Percentiles rank a stretch among this genome's conserved stretches.
These are phyloP conservation scores for Acanthamoeba castellanii DNA, from an alignment of 208 protist species.

Conservation along the genomic window DNA sequence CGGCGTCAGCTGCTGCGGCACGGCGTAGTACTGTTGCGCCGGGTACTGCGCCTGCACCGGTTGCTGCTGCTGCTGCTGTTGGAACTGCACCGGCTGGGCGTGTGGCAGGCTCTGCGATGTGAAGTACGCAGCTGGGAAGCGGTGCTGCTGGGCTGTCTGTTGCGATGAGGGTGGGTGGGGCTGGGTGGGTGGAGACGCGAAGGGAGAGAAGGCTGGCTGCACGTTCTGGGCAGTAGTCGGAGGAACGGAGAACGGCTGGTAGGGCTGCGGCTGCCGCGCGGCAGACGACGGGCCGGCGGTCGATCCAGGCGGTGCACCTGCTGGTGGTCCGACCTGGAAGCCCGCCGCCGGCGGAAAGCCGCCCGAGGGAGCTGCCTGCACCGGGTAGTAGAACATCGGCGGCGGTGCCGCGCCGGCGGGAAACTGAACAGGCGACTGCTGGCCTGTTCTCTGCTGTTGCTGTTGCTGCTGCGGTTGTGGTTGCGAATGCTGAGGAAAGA, in stretches of 20 bases:
- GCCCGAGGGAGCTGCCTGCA: background rate
- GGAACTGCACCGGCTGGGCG: background rate
- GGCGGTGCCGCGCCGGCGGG: too few species aligned
- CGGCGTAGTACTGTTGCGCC: conserved; percentile 37
- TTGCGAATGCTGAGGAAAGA: background rate
- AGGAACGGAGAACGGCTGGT: background rate
- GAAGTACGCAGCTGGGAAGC: background rate
- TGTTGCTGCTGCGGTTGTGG: background rate
- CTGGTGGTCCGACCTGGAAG: too few species aligned
- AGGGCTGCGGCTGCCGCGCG: background rate
- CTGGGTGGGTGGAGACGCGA: background rate
- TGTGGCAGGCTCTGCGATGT: background rate
- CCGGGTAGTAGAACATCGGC: background rate
- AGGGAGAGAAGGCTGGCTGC: background rate
- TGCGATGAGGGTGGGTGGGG: too few species aligned
- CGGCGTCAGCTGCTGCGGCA: conserved; percentile 44
- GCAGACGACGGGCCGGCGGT: background rate
- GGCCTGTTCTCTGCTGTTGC: background rate
- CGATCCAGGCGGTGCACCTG: background rate
- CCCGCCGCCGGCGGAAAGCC: too few species aligned
- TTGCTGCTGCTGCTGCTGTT: conserved; percentile 1
- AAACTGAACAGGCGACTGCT: background rate
- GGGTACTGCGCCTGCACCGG: background rate
- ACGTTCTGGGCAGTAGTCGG: background rate
- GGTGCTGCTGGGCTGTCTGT: background rate